Base-by-base conservation (phyloP, 2,329 filamentous ascomycete species). In the Hyphodiscus sp. region DNA sequence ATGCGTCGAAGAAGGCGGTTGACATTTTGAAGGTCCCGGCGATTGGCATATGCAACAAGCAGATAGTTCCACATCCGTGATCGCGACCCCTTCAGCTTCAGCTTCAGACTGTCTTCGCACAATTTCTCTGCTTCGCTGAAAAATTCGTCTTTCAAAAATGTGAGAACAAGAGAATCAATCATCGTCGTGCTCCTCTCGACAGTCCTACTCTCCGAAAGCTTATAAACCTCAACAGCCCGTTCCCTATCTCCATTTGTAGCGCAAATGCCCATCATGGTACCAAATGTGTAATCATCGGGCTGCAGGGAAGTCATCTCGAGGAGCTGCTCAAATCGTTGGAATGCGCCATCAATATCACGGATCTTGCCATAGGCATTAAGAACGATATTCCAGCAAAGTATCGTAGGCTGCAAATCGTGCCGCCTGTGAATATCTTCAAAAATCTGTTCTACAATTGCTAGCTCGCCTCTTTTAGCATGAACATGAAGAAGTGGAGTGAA, bases 61-160 rank as follows among this genome's bases (percentile, higher is more conserved):
- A 96, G 71, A 50, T 82, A 76, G 65, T 96, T 96, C 88, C 89
- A 96, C 65, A 90, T 81, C 30, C 76, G 73, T 1, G 83, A 83
- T 20, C 78, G 73, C 1, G 76, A 73, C 1, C 81, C 76, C 18
- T 74, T 66, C 0, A 82, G 67, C 15, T 74, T 71, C 56, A 76
- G 73, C 13, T 70, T 69, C 20, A 83, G 73, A 30, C 82, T 77
- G 45, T 79, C 77, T 47, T 78, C 66, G 30, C 84, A 81, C 47
- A 89, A 72, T 41, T 71, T 71, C 66, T 84, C 77, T 2, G 86
- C 85, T 61, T 81, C 74, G 11, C 69, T 61, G 44, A 78, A 70
- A 41, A 74, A 69, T 20, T 77, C 78, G 54, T 83, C 79, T 47
- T 76, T 74, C 58, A 84, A 83, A 65, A 86, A 85, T 0, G 82